A percentile compares a stretch with the other conserved stretches of the same genome.
Conservation (phyloP, 441 rosid species). For the Populus trichocarpa region DNA sequence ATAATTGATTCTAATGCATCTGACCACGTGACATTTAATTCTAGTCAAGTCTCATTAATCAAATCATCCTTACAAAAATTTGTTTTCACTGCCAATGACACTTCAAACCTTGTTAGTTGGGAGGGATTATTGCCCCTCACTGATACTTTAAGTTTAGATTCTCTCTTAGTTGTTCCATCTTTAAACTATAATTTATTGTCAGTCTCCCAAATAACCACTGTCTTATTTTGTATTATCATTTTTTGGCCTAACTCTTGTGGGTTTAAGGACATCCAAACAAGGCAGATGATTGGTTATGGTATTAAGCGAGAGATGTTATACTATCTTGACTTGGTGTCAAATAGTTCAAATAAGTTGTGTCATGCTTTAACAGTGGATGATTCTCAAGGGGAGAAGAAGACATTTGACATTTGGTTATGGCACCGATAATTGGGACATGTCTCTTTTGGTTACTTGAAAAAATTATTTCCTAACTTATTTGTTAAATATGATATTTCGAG, state of each 20-base stretch:
- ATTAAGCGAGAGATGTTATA: neutral
- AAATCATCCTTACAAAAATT: neutral
- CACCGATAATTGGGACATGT: neutral
- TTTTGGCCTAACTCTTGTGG: slow-evolving; percentile 9
- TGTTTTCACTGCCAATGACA: neutral
- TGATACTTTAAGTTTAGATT: neutral
- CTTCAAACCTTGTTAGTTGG: neutral
- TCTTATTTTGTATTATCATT: slow-evolving; percentile 5
- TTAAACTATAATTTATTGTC: neutral
- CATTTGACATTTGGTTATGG: neutral
- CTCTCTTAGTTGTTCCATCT: neutral
- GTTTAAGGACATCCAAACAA: slow-evolving; percentile 10
- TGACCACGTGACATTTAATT: slow-evolving; percentile 5
- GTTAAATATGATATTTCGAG: neutral
- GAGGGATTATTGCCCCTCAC: neutral
- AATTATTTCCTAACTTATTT: slow-evolving; percentile 1
- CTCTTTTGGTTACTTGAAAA: slow-evolving; percentile 1
- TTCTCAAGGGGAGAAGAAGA: neutral
- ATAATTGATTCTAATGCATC: neutral
- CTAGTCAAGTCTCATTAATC: neutral
- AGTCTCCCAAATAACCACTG: neutral
- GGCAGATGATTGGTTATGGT: slow-evolving; percentile 8
- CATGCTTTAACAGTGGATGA: neutral
- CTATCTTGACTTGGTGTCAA: neutral
- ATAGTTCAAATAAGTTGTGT: neutral